Evolutionary conservation across 2,329 filamentous ascomycete genomes (phyloP).

Genomic region (Aspergillus puulaauensis): DNA sequence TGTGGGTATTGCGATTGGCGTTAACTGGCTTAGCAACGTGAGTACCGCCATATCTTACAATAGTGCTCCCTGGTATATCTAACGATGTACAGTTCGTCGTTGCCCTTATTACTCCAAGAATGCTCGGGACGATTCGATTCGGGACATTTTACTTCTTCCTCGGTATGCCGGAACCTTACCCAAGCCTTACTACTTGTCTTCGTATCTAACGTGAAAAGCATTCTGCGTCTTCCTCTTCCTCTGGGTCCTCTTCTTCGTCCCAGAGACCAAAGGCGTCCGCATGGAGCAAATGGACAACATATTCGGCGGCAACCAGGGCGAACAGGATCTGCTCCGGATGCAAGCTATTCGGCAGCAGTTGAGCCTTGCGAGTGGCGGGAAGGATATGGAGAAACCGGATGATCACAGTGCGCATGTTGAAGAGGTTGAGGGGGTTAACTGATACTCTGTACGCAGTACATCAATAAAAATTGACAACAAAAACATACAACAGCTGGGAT

Average conservation of each 20-base stretch:
- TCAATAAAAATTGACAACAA: background rate
- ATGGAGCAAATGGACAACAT: constrained; percentile 3
- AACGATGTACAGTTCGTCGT: background rate
- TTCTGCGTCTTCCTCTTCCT: background rate
- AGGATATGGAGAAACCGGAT: no score
- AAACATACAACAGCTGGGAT: background rate
- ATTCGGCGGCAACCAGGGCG: constrained; percentile 1
- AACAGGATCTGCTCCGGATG: background rate
- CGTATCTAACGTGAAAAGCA: background rate
- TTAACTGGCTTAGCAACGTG: constrained; percentile 2
- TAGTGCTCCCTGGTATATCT: background rate
- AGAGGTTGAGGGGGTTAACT: no score
- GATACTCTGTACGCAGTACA: no score
- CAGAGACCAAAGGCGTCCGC: background rate
- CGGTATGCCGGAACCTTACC: background rate
- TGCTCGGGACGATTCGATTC: background rate
- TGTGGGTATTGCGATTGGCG: background rate
- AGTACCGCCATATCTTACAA: no score
- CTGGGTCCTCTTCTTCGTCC: background rate
- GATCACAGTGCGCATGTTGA: no score
- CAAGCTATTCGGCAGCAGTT: background rate
- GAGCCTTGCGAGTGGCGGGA: background rate
- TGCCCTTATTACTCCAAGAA: background rate
- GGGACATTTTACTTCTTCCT: constrained; percentile 3
- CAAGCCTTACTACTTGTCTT: background rate